These are phyloP conservation scores for Penicillium pancosmium DNA, from an alignment of 495 filamentous ascomycete genomes.

Conservation along the genomic window DNA sequence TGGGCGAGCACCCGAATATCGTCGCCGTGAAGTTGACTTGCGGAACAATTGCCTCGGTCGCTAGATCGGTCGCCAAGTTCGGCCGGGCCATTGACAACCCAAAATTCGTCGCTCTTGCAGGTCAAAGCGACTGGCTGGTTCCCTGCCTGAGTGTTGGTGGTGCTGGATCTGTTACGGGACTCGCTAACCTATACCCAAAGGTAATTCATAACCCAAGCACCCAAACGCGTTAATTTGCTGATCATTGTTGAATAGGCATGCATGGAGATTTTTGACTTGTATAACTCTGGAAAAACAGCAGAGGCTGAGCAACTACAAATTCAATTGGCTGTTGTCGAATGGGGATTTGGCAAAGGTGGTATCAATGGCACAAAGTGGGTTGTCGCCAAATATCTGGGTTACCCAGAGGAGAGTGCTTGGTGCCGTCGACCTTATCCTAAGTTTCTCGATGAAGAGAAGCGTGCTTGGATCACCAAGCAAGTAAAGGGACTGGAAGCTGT, in stretches of 20 bases:
- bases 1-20: constrained; percentile 15
- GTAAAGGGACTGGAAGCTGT: constrained; percentile 9
- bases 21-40: constrained; percentile 16
- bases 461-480: constrained; percentile 12
- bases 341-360: constrained; percentile 43
- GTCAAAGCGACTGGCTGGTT: constrained; percentile 17
- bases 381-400: constrained; percentile 38
- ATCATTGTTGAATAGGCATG: constrained; percentile 6
- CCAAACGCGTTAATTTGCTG: background rate
- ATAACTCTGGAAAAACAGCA: constrained; percentile 31
- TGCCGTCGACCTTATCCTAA: constrained; percentile 43
- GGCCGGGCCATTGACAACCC: constrained; percentile 6
- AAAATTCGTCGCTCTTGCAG: constrained; percentile 11
- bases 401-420: constrained; percentile 37
- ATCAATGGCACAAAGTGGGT: constrained; percentile 49
- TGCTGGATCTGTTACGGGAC: constrained; percentile 12
- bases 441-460: constrained; percentile 36
- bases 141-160: constrained; percentile 14
- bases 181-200: constrained; percentile 16
- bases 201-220: background rate
- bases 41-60: constrained; percentile 16
- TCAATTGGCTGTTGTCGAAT: constrained; percentile 37
- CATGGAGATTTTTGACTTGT: constrained; percentile 38
- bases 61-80: constrained; percentile 13
- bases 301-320: constrained; percentile 41